A percentile compares a stretch with the other conserved stretches of the same genome.
Evolutionary conservation across 2,329 filamentous ascomycete species (phyloP).

Genomic region (Calonectria multiphialidica): DNA sequence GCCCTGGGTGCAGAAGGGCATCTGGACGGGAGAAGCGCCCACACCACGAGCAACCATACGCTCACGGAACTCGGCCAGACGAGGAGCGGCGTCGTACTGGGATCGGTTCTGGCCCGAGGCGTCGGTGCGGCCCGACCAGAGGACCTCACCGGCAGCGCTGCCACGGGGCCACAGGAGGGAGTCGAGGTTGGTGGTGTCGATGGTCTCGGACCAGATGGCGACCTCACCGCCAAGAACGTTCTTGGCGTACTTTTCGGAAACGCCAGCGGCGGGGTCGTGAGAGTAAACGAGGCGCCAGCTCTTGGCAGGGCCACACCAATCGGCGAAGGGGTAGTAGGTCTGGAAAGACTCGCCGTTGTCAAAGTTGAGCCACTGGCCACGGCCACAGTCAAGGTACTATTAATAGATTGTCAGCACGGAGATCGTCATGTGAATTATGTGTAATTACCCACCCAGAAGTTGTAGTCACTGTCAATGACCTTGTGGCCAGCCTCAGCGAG

Average conservation of each 20-base stretch:
- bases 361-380: slow-evolving; percentile 84
- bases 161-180: slow-evolving; percentile 82
- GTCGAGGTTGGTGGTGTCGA: slow-evolving; percentile 81
- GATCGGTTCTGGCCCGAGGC: slow-evolving; percentile 75
- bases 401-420: slow-evolving; percentile 32
- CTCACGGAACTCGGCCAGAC: slow-evolving; percentile 82
- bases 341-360: slow-evolving; percentile 65
- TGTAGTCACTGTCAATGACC: slow-evolving; percentile 81
- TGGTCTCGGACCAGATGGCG: slow-evolving; percentile 85
- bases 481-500: slow-evolving; percentile 75
- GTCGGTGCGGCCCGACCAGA: slow-evolving; percentile 82
- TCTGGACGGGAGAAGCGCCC: slow-evolving; percentile 73
- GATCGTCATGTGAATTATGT: neutral
- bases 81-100: slow-evolving; percentile 75
- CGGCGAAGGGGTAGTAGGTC: slow-evolving; percentile 75
- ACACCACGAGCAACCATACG: slow-evolving; percentile 78
- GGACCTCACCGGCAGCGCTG: slow-evolving; percentile 79
- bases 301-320: slow-evolving; percentile 86
- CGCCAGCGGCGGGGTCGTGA: slow-evolving; percentile 77
- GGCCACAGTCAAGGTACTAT: slow-evolving; percentile 86
- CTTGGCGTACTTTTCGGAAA: slow-evolving; percentile 71
- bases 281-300: slow-evolving; percentile 86
- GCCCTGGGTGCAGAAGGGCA: slow-evolving; percentile 62
- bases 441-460: slow-evolving; percentile 77
- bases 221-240: slow-evolving; percentile 86